Conservation (phyloP, 2,329 filamentous ascomycete species). For the Orbilia ellipsospora region DNA sequence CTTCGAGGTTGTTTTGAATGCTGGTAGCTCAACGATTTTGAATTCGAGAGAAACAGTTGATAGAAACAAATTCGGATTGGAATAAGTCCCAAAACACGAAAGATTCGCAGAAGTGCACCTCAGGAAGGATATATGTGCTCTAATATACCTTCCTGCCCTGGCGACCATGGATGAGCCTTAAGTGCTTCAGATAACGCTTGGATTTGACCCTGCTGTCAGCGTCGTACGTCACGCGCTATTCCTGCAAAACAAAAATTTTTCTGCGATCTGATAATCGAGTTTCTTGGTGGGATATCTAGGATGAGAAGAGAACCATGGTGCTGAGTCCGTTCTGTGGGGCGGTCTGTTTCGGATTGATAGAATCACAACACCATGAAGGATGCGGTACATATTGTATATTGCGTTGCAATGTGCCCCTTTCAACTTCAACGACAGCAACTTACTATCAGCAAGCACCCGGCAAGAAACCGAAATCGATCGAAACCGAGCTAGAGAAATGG, state of each 20-base stretch:
- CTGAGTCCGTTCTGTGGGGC: conserved; percentile 10
- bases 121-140: too few relatives aligned
- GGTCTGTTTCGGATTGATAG: conserved; percentile 31
- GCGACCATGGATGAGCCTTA: neutral
- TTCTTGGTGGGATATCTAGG: neutral
- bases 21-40: too few relatives aligned
- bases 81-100: too few relatives aligned
- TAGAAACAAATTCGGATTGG: too few relatives aligned
- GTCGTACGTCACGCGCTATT: neutral
- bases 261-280: neutral
- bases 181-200: conserved; percentile 46
- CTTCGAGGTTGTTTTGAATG: too few relatives aligned
- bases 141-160: too few relatives aligned
- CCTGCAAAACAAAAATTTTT: conserved; percentile 3
- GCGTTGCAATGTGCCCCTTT: conserved; percentile 13
- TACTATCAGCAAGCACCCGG: too few relatives aligned
- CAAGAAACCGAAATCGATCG: neutral
- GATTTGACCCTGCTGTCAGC: neutral
- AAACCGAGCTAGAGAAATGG: neutral
- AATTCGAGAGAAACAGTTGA: too few relatives aligned
- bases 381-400: neutral
- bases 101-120: too few relatives aligned
- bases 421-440: too few relatives aligned
- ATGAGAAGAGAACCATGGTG: neutral
- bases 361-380: conserved; percentile 11